Conservation (phyloP, 345 rosid genomes). For the Diplotaxis tenuifolia region DNA sequence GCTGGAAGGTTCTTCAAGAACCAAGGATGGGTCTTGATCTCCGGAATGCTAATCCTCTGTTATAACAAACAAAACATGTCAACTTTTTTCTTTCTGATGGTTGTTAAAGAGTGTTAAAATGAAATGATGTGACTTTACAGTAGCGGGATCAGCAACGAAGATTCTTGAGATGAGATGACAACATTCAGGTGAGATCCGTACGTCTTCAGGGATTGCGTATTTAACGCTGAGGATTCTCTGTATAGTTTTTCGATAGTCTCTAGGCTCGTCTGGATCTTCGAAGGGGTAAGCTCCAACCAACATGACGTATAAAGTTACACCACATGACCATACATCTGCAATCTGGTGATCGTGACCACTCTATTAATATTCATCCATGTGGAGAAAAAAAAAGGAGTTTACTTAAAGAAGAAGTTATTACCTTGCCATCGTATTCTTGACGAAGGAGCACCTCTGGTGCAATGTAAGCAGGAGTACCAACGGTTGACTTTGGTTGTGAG, state of each 20-base stretch:
- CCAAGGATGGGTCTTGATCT: constrained; percentile 77
- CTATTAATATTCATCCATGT: background rate
- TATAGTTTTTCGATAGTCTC: constrained; percentile 79
- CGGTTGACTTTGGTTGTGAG: constrained; percentile 95
- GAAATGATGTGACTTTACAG: constrained; percentile 40
- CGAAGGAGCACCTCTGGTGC: constrained; percentile 90
- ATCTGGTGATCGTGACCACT: constrained; percentile 46
- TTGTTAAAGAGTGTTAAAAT: background rate
- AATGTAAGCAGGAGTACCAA: constrained; percentile 98
- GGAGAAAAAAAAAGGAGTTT: background rate
- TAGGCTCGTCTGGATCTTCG: constrained; percentile 94
- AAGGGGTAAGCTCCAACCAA: constrained; percentile 94
- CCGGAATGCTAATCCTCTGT: constrained; percentile 89
- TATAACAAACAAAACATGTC: constrained; percentile 9
- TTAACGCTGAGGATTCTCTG: constrained; percentile 89
- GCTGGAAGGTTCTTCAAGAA: constrained; percentile 88
- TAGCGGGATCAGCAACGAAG: constrained; percentile 75
- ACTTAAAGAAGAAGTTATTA: constrained; percentile 23
- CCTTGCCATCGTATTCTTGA: constrained; percentile 97
- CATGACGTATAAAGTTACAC: constrained; percentile 93
- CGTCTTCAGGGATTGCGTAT: constrained; percentile 75
- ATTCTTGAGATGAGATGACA: constrained; percentile 79
- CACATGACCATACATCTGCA: constrained; percentile 99
- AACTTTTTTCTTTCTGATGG: background rate
- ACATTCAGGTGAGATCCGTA: constrained; percentile 76